These are phyloP conservation scores for Xylariomycetidae sp. DNA, from an alignment of 2,329 filamentous ascomycete genomes.

Conservation along the genomic window DNA sequence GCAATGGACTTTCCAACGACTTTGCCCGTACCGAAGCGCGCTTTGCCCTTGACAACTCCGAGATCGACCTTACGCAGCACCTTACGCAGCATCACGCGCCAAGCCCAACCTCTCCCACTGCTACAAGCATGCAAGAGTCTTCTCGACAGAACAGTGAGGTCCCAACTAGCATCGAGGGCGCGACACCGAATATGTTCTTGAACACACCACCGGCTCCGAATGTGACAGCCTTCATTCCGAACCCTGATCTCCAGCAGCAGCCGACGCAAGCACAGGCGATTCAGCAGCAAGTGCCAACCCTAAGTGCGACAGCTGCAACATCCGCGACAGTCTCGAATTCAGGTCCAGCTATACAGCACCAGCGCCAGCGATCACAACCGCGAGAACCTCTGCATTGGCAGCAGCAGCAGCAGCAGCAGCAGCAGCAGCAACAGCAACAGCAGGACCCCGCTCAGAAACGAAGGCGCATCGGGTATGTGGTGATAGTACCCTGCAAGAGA, in stretches of 20 bases:
- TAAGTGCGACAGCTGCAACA: too few species aligned
- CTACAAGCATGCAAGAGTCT: slow-evolving; percentile 4
- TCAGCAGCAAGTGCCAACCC: too few species aligned
- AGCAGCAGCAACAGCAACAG: too few species aligned
- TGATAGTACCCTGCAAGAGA: too few species aligned
- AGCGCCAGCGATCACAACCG: too few species aligned
- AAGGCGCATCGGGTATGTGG: slow-evolving; percentile 20
- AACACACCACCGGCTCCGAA: slow-evolving; percentile 21
- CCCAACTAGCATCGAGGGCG: slow-evolving; percentile 2
- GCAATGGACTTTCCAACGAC: too few species aligned
- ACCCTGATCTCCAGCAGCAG: too few species aligned
- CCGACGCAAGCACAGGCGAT: too few species aligned
- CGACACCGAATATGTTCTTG: slow-evolving; percentile 14
- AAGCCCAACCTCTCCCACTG: slow-evolving; percentile 9
- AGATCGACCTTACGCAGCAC: slow-evolving; percentile 4
- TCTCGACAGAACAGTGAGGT: slow-evolving; percentile 10
- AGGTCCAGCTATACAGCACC: too few species aligned
- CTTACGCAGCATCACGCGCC: slow-evolving; percentile 6
- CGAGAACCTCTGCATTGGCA: too few species aligned
- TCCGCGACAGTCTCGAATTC: too few species aligned
- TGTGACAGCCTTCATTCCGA: slow-evolving; percentile 5
- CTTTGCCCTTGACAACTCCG: slow-evolving; percentile 17
- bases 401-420: too few species aligned
- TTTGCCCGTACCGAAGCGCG: slow-evolving; percentile 22
- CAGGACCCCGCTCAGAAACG: slow-evolving; percentile 20